Base-by-base conservation (phyloP, 768 basidiomycete genomes). In the Pholiota microspora region DNA sequence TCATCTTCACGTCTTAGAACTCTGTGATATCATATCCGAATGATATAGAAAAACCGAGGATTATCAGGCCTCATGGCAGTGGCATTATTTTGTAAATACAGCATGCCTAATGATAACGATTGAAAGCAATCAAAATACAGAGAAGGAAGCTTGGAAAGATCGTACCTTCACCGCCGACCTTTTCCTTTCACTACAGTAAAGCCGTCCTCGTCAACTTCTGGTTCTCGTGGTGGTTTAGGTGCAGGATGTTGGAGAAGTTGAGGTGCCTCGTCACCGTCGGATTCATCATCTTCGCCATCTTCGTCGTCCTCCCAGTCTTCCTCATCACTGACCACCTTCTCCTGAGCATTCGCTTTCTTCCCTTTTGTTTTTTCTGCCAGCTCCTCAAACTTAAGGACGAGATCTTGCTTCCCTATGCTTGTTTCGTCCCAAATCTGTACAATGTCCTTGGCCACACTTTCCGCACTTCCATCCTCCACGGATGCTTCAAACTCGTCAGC, bases 171-270 rank as follows among this genome's bases (percentile, higher is more conserved):
- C 68, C 68, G 67, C 55, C 71, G 70, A 42, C 77, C 73, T 63
- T 83, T 85, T 9, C 82, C 78, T 62, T 82, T 85, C 2, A 98
- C 92, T 48, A 88, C 65, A 2, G 88, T 92, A 66, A 98, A 98
- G 0, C 95, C 95, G 55, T 98, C 94, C 57, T 94, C 90, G 62
- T 98, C 95, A 0, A 95, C 77, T 48, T 91, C 81, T 0, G 89
- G 87, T 62, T 88, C 71, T 55, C 67, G 59, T 27, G 62, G 49
- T 45, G 50, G 36, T 16, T 49, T 55, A 3, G 63, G 46, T 7
- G 54, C 56, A 2, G 66, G 56, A 36, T 60, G 70, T 53, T 80
- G 75, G 16, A 88, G 59, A 21, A 92, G 67, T 59, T 77, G 76
- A 2, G 89, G 90, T 1, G 70, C 79, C 47, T 76, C 80, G 4